Conservation (phyloP, 106 monocot genomes). For the Dendrobium huoshanense region DNA sequence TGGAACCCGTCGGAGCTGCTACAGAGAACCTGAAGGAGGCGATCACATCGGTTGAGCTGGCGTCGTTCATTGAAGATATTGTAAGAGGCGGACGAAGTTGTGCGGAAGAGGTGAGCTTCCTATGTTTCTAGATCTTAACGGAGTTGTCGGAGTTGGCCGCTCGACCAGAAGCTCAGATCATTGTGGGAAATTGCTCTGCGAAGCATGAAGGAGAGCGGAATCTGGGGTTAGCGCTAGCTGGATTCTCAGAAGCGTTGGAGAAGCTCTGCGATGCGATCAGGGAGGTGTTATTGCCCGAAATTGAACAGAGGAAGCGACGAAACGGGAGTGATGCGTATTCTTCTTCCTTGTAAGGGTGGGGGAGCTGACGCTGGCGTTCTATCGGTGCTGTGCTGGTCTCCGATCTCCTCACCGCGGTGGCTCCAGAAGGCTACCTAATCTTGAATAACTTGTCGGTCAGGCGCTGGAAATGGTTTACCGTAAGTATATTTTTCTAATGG, state of each 20-base stretch:
- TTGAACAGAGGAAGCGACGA: neutral
- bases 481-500: no score
- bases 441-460: neutral
- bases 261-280: neutral
- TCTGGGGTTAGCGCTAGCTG: neutral
- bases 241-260: neutral
- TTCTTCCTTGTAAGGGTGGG: neutral
- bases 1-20: neutral
- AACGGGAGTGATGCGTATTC: neutral
- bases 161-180: neutral
- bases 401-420: neutral
- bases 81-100: neutral
- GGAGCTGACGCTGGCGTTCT: neutral
- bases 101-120: neutral
- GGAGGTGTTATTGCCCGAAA: neutral
- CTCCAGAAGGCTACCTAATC: neutral
- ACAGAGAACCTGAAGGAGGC: neutral
- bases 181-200: neutral
- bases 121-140: neutral
- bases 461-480: no score
- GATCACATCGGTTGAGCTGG: neutral
- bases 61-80: neutral
- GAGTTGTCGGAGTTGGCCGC: neutral
- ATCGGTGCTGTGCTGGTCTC: neutral
- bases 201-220: neutral